A percentile compares a stretch with the other conserved stretches of the same genome.
Evolutionary conservation across 352 stramenopile genomes (phyloP).

Genomic region (Phytophthora europaea): DNA sequence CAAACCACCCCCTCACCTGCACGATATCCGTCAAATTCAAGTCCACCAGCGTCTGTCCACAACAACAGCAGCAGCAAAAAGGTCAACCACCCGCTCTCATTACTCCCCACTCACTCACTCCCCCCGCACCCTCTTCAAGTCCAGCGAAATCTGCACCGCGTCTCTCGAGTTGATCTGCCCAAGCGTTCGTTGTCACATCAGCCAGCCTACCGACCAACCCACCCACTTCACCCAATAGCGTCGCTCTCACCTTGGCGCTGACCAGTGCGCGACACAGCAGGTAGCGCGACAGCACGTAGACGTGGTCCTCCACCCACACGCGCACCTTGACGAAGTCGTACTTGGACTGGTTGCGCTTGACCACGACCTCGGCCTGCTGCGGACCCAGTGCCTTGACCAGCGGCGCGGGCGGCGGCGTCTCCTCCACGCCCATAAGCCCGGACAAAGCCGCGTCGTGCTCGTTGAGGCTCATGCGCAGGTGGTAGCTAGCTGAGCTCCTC

Average conservation of each 20-base stretch:
- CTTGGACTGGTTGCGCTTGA: slow-evolving; percentile 90
- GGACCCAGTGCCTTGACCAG: slow-evolving; percentile 43
- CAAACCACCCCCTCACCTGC: slow-evolving; percentile 48
- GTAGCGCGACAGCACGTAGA: slow-evolving; percentile 91
- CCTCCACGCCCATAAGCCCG: slow-evolving; percentile 40
- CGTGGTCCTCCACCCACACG: slow-evolving; percentile 91
- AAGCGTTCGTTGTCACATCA: not conserved
- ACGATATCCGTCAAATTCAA: slow-evolving; percentile 87
- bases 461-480: slow-evolving; percentile 39
- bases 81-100: not conserved
- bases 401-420: slow-evolving; percentile 45
- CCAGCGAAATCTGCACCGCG: slow-evolving; percentile 89
- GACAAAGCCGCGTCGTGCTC: slow-evolving; percentile 41
- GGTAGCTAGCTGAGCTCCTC: not conserved
- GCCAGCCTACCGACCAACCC: not conserved
- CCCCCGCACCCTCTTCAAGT: slow-evolving; percentile 81
- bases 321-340: slow-evolving; percentile 93
- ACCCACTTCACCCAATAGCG: not conserved
- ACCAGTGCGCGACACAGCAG: slow-evolving; percentile 87
- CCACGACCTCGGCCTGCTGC: slow-evolving; percentile 55
- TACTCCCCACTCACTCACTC: not conserved
- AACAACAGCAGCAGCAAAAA: slow-evolving; percentile 3
- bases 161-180: slow-evolving; percentile 85
- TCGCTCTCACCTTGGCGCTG: slow-evolving; percentile 72
- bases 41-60: slow-evolving; percentile 81